Conservation (phyloP, 2,329 filamentous ascomycete species). For the Sporothrix dimorphospora region DNA sequence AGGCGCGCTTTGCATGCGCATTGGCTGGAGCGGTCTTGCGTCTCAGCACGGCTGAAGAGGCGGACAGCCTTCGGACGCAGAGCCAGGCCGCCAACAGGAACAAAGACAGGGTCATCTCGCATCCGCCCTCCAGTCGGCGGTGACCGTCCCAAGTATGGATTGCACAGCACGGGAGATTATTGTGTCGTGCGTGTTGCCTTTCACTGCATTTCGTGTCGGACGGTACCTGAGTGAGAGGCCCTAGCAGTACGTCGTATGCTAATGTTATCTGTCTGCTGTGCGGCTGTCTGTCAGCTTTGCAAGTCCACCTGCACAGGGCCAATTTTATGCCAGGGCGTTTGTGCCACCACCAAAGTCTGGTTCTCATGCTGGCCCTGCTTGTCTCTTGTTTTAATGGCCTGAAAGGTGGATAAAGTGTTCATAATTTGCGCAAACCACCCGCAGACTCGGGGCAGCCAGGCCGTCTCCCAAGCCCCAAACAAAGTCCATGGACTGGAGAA, state of each 20-base stretch:
- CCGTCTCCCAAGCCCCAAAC: not conserved
- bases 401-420: slow-evolving; percentile 15
- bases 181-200: slow-evolving; percentile 20
- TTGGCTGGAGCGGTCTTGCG: not conserved
- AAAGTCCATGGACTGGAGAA: slow-evolving; percentile 3
- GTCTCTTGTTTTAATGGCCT: not conserved
- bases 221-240: slow-evolving; percentile 15
- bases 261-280: slow-evolving; percentile 12
- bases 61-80: not conserved
- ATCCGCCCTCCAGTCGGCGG: not conserved
- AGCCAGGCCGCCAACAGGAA: not conserved
- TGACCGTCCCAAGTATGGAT: slow-evolving; percentile 24
- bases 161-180: slow-evolving; percentile 25
- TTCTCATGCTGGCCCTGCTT: slow-evolving; percentile 7
- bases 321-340: slow-evolving; percentile 20
- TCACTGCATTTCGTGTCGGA: slow-evolving; percentile 6
- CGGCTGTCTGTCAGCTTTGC: slow-evolving; percentile 11
- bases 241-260: not conserved
- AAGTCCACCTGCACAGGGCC: not conserved
- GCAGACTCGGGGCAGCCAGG: not conserved
- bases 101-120: not conserved
- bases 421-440: not conserved
- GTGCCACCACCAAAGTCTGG: slow-evolving; percentile 19
- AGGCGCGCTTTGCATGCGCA: slow-evolving; percentile 5
- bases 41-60: slow-evolving; percentile 2